Conservation (phyloP, 192 early-diverging fungal genomes). For the Chytriomyces sp. region DNA sequence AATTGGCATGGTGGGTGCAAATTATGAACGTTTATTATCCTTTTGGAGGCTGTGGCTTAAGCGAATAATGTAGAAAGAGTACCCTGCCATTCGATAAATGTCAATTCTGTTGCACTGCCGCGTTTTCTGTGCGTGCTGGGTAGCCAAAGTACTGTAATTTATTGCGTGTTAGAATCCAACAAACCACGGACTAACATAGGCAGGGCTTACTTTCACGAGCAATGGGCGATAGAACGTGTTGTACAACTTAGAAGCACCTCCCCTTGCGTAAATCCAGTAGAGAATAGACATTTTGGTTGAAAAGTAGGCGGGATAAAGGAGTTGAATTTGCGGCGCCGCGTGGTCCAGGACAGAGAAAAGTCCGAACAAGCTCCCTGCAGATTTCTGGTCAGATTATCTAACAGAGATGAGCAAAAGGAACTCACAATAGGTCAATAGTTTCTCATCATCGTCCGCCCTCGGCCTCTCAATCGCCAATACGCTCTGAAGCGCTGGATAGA, state of each 20-base stretch:
- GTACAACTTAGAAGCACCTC: constrained; percentile 50
- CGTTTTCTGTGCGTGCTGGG: not conserved
- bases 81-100: too few species aligned
- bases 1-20: too few species aligned
- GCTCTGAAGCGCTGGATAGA: constrained; percentile 46
- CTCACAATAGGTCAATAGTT: constrained; percentile 61
- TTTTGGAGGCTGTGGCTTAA: too few species aligned
- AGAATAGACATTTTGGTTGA: constrained; percentile 49
- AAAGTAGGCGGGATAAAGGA: constrained; percentile 42
- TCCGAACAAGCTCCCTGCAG: constrained; percentile 53
- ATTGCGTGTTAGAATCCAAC: not conserved
- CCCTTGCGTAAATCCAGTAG: constrained; percentile 47
- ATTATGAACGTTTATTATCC: too few species aligned
- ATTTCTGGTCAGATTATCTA: not conserved
- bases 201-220: constrained; percentile 21
- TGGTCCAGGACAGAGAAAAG: constrained; percentile 49
- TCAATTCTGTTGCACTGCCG: not conserved
- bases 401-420: not conserved
- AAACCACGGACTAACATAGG: not conserved
- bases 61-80: too few species aligned
- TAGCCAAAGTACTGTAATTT: not conserved
- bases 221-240: constrained; percentile 40
- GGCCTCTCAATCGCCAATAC: constrained; percentile 52
- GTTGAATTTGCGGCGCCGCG: constrained; percentile 20
- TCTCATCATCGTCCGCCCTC: constrained; percentile 50